phyloP scores from a whole-genome alignment of 306 rosid genomes.

The Mimosa pudica region DNA sequence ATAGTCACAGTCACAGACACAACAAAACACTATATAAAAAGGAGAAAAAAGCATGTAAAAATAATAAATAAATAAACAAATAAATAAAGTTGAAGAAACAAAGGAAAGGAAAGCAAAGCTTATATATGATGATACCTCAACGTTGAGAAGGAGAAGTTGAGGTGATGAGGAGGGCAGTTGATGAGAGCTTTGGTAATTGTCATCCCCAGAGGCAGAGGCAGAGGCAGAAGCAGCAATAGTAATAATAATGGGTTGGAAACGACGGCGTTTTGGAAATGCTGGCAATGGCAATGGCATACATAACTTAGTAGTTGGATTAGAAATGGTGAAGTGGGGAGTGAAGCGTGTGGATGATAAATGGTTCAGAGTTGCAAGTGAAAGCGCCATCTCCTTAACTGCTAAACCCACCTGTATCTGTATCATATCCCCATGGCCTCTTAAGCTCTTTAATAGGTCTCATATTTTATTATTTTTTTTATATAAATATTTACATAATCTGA shows the following conservation, averaged over 20 bases:
- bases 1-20: too few relatives aligned
- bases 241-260: conserved; percentile 28
- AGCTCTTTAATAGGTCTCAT: too few relatives aligned
- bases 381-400: not conserved
- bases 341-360: conserved; percentile 28
- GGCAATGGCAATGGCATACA: not conserved
- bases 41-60: not conserved
- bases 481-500: too few relatives aligned
- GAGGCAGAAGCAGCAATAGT: conserved; percentile 27
- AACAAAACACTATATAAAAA: not conserved
- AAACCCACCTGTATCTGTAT: too few relatives aligned
- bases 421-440: too few relatives aligned
- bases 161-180: conserved; percentile 43
- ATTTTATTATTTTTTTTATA: too few relatives aligned
- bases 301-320: too few relatives aligned
- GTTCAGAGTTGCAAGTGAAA: conserved; percentile 7
- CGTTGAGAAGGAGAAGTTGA: conserved; percentile 59
- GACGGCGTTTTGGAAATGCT: conserved; percentile 27
- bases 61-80: not conserved
- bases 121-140: conserved; percentile 52
- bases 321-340: conserved; percentile 30
- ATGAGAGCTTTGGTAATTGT: conserved; percentile 33
- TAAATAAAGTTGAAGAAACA: not conserved
- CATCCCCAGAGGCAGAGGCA: conserved; percentile 45
- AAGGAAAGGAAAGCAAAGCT: not conserved